Conservation (phyloP, 768 basidiomycete species). For the Suillus bovinus region DNA sequence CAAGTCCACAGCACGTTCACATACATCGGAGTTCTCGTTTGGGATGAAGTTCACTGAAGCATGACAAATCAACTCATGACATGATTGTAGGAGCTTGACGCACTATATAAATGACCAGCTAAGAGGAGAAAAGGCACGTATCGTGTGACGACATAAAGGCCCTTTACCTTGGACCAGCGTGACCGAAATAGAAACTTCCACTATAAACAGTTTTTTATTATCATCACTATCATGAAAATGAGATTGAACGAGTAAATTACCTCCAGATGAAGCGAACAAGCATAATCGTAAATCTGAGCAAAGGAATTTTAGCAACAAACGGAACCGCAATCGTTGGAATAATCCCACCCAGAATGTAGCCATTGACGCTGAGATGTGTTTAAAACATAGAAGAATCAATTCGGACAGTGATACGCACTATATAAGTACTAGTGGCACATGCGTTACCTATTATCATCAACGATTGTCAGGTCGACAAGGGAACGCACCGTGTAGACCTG, state of each 20-base stretch:
- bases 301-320: neutral
- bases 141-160: constrained; percentile 2
- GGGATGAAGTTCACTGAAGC: neutral
- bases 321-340: neutral
- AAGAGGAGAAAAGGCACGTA: constrained; percentile 1
- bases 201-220: neutral
- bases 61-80: neutral
- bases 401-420: neutral
- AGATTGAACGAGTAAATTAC: neutral
- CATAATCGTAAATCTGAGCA: neutral
- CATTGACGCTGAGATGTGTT: constrained; percentile 3
- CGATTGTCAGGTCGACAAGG: neutral
- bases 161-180: constrained; percentile 1
- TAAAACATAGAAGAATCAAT: neutral
- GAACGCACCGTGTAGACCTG: neutral
- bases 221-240: no score
- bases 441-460: neutral
- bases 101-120: constrained; percentile 1
- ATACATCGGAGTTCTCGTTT: neutral
- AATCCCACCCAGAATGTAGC: constrained; percentile 4
- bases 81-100: neutral
- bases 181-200: neutral
- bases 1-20: neutral
- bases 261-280: neutral
- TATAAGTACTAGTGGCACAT: neutral